A percentile compares a stretch with the other conserved stretches of the same genome.
Conservation (phyloP, 495 filamentous ascomycete species). For the Penicillium pancosmium region DNA sequence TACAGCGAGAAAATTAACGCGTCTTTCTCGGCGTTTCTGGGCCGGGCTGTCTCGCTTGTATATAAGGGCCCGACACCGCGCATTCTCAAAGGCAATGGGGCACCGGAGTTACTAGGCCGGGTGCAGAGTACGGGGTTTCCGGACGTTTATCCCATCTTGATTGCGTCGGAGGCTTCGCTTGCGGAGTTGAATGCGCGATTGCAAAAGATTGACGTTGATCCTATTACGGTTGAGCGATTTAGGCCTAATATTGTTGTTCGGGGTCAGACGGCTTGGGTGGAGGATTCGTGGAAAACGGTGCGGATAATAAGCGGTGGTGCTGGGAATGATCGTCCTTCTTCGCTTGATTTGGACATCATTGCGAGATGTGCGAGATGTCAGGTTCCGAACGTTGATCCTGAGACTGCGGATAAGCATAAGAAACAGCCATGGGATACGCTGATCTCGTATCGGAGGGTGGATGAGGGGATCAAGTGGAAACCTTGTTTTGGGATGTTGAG, state of each 20-base stretch:
- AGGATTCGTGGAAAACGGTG: constrained; percentile 82
- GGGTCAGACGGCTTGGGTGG: constrained; percentile 64
- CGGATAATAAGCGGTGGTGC: constrained; percentile 43
- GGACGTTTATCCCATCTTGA: constrained; percentile 49
- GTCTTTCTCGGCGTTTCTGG: constrained; percentile 38
- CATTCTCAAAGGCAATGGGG: constrained; percentile 44
- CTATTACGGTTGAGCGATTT: constrained; percentile 63
- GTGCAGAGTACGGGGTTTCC: constrained; percentile 44
- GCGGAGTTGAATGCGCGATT: constrained; percentile 41
- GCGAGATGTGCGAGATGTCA: constrained; percentile 78
- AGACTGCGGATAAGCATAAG: constrained; percentile 67
- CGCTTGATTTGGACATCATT: constrained; percentile 59
- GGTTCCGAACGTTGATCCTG: constrained; percentile 81
- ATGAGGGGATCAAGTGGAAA: constrained; percentile 68
- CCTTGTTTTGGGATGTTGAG: constrained; percentile 89
- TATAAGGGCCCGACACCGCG: constrained; percentile 49
- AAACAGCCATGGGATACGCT: constrained; percentile 78
- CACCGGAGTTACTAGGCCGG: constrained; percentile 37
- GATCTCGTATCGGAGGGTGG: constrained; percentile 69
- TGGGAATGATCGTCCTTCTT: not conserved
- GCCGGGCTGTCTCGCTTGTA: constrained; percentile 36
- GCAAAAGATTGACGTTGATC: constrained; percentile 21
- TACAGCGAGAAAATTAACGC: constrained; percentile 38
- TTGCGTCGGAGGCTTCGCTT: constrained; percentile 56
- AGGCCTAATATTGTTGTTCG: constrained; percentile 80